Evolutionary conservation across 1,284 basidiomycete genomes (phyloP), one percentile per base, ranked within the genome.

Genomic region (Ceratobasidium sp.): DNA sequence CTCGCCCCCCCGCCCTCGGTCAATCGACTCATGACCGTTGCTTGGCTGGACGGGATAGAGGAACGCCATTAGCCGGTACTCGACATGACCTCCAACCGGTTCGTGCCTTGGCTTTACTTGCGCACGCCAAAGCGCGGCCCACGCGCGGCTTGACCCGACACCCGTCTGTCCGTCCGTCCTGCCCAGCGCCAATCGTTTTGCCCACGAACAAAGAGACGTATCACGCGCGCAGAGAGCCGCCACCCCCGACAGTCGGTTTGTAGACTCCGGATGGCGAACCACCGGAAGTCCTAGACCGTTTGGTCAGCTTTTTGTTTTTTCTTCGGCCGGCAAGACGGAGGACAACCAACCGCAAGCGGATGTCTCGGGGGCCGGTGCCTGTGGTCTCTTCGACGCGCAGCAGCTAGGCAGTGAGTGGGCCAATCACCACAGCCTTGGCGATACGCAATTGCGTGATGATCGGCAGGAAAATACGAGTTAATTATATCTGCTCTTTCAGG

Each of bases 381-480:
- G 53, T n/a, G 30, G 16, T 18, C 8, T 32, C 14, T 34, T 18
- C 21, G 32, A 28, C n/a, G n/a, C n/a, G n/a, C n/a, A n/a, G n/a
- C n/a, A n/a, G n/a, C n/a, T n/a, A n/a, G n/a, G n/a, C n/a, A n/a
- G n/a, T n/a, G n/a, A n/a, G n/a, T n/a, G n/a, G n/a, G n/a, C n/a
- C n/a, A n/a, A n/a, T n/a, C n/a, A n/a, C n/a, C 53, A 55, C 53
- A 55, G 53, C 53, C 53, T 55, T 55, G 30, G 53, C 53, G 53
- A 55, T 32, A 32, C 32, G 53, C 32, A 32, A 14, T 16, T 8
- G 28, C 14, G 50, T 36, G 30, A 34, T 55, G 53, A 55, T 55
- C 53, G 32, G 53, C 53, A 55, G 28, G 48, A 52, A 23, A 55
- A 2, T 14, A 14, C n/a, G 30, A 36, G 14, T 28, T 55, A 55